Conservation (phyloP, 495 filamentous ascomycete species). For the Podospora bellae-mahoneyi region DNA sequence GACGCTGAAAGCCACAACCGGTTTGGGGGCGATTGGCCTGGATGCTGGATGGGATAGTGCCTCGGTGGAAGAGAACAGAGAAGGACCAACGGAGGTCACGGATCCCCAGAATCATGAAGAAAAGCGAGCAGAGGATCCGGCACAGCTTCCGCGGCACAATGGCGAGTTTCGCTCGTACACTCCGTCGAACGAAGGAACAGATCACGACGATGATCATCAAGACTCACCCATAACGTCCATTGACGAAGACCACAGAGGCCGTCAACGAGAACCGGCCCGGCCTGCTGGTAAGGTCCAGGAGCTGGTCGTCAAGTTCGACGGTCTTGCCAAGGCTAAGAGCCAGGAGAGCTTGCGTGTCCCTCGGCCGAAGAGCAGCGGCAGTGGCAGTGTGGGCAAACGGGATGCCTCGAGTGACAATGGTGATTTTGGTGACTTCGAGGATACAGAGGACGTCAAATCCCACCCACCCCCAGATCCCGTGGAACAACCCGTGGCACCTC, state of each 20-base stretch:
- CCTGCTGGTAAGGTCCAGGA: conserved; percentile 44
- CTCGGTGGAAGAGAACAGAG: background rate
- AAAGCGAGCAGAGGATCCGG: background rate
- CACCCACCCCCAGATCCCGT: background rate
- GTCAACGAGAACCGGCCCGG: conserved; percentile 28
- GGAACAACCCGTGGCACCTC: background rate
- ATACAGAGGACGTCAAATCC: conserved; percentile 37
- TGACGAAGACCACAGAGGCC: conserved; percentile 45
- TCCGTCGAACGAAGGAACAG: conserved; percentile 41
- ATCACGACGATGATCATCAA: conserved; percentile 35
- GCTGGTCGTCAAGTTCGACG: conserved; percentile 49
- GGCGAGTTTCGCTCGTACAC: conserved; percentile 38
- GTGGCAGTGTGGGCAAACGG: conserved; percentile 7
- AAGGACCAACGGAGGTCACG: background rate
- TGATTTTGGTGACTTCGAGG: conserved; percentile 55
- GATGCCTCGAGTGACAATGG: conserved; percentile 32
- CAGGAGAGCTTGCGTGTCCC: conserved; percentile 28
- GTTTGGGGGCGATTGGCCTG: background rate
- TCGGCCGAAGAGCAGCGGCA: conserved; percentile 16
- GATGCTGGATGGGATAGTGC: conserved; percentile 11
- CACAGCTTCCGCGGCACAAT: background rate
- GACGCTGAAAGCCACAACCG: background rate
- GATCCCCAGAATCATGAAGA: background rate
- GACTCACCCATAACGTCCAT: conserved; percentile 55
- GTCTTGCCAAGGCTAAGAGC: conserved; percentile 36